Percentiles rank a stretch among this genome's conserved stretches.
Evolutionary conservation across 2,329 filamentous ascomycete genomes (phyloP).

Genomic region (Neonectria punicea): DNA sequence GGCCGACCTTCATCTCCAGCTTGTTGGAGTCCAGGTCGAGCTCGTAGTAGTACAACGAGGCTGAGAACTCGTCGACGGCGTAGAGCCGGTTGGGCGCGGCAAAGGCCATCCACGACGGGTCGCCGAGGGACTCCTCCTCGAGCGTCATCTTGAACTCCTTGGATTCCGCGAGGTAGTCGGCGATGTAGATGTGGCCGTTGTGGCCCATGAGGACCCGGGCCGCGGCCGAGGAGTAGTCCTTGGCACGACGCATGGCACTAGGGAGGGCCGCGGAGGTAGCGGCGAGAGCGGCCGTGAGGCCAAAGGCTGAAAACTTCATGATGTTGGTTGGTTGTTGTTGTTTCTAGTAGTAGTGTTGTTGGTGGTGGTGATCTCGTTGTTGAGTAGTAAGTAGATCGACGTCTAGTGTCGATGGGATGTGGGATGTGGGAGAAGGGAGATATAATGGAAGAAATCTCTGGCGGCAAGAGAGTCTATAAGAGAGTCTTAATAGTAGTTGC

Average conservation of each 20-base stretch:
- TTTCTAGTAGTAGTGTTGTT: not conserved
- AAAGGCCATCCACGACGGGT: slow-evolving; percentile 60
- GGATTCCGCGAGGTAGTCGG: slow-evolving; percentile 52
- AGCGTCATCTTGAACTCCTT: slow-evolving; percentile 51
- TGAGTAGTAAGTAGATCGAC: not conserved
- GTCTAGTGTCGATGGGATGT: not conserved
- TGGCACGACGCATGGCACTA: slow-evolving; percentile 24
- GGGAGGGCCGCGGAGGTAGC: slow-evolving; percentile 34
- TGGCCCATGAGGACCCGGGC: slow-evolving; percentile 54
- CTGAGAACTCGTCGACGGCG: slow-evolving; percentile 59
- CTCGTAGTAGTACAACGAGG: slow-evolving; percentile 52
- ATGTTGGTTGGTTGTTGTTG: not conserved
- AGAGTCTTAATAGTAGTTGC: not conserved
- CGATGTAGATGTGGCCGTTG: slow-evolving; percentile 53
- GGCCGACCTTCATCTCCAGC: slow-evolving; percentile 44
- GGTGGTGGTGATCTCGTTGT: not conserved
- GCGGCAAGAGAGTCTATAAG: not conserved
- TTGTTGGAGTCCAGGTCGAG: slow-evolving; percentile 48
- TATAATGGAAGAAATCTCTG: not conserved
- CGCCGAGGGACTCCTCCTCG: slow-evolving; percentile 47
- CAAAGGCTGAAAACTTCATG: slow-evolving; percentile 37
- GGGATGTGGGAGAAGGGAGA: not conserved
- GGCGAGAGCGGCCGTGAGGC: slow-evolving; percentile 36
- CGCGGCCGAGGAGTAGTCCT: slow-evolving; percentile 21
- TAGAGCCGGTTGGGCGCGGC: slow-evolving; percentile 54